A percentile compares a stretch with the other conserved stretches of the same genome.
These are phyloP conservation scores for Stachybotrys chlorohalonatus DNA, from an alignment of 2,329 filamentous ascomycete species.

Conservation along the genomic window DNA sequence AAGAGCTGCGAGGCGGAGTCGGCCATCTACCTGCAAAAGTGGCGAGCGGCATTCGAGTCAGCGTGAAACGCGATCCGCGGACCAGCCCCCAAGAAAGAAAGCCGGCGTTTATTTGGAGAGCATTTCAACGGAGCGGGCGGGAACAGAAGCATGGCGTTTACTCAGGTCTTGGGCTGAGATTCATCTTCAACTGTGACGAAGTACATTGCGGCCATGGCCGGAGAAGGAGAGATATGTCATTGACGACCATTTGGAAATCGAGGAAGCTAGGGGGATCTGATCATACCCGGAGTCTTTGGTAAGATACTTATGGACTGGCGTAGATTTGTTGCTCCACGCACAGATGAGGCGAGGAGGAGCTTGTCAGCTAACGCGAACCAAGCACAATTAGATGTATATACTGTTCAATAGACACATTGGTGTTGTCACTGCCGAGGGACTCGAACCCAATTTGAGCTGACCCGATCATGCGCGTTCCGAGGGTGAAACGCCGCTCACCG, in stretches of 20 bases:
- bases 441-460: too few species aligned
- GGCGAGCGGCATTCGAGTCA: slow-evolving; percentile 30
- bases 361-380: neutral
- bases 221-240: neutral
- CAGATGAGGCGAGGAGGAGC: neutral
- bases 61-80: neutral
- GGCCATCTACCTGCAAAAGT: slow-evolving; percentile 37
- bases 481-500: too few species aligned
- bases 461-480: too few species aligned
- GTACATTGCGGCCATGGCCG: neutral
- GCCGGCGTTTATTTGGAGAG: neutral
- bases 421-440: too few species aligned
- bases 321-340: neutral
- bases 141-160: neutral
- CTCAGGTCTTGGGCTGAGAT: neutral
- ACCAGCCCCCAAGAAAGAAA: neutral
- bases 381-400: neutral
- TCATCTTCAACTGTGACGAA: neutral
- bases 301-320: neutral
- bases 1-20: slow-evolving; percentile 67
- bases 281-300: neutral
- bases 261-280: neutral
- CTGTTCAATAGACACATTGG: too few species aligned
- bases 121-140: neutral
- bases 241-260: neutral